These are phyloP conservation scores for Suhomyces chickasaworum DNA, from an alignment of 1,139 yeast species.

Conservation along the genomic window DNA sequence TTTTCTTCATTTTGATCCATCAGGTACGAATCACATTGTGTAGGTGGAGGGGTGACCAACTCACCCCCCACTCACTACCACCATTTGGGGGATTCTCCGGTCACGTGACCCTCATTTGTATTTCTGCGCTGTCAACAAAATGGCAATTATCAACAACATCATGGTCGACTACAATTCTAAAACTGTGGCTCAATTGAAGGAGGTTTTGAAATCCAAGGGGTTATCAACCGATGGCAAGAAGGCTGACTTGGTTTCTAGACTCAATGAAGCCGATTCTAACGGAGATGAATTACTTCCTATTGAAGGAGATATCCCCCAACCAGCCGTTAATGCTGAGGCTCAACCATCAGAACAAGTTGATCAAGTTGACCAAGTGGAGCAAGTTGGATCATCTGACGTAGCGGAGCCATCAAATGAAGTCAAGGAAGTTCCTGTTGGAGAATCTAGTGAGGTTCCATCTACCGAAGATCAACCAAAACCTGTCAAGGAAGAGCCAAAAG, in stretches of 20 bases:
- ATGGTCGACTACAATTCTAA: conserved; percentile 64
- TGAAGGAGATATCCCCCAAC: conserved; percentile 19
- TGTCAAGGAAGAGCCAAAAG: conserved; percentile 35
- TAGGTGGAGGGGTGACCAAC: too few relatives aligned
- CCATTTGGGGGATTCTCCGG: too few relatives aligned
- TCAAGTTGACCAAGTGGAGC: too few relatives aligned
- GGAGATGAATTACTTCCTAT: conserved; percentile 16
- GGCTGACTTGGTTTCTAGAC: conserved; percentile 75
- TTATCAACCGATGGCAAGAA: conserved; percentile 80
- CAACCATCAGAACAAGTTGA: conserved; percentile 15
- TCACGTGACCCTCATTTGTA: conserved; percentile 3
- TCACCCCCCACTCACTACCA: too few relatives aligned
- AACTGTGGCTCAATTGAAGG: conserved; percentile 88
- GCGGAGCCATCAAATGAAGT: conserved; percentile 18
- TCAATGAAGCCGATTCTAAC: conserved; percentile 37
- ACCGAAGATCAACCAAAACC: conserved; percentile 6
- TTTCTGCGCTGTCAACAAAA: conserved; percentile 5
- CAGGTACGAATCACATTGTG: background rate
- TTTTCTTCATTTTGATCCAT: background rate
- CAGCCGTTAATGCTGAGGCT: conserved; percentile 19
- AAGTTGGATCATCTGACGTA: too few relatives aligned
- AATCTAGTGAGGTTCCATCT: conserved; percentile 17
- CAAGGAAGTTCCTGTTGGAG: conserved; percentile 8
- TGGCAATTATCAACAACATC: conserved; percentile 6
- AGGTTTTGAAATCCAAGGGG: conserved; percentile 65